A percentile compares a stretch with the other conserved stretches of the same genome.
phyloP scores from a whole-genome alignment of 192 early-diverging fungal species.

The Linnemannia elongata region DNA sequence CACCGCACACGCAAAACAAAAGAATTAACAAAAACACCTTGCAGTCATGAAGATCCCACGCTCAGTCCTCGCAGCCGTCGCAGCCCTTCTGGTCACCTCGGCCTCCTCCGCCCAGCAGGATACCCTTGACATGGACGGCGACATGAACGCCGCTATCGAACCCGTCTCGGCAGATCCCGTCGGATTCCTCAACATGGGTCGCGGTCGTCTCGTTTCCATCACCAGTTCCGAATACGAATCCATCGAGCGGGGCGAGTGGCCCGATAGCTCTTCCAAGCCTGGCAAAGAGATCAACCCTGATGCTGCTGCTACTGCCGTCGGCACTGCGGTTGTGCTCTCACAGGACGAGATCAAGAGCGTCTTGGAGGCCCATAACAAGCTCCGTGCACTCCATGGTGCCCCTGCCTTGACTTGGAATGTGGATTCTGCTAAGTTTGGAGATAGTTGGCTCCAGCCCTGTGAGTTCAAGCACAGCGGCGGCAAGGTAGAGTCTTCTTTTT shows the following conservation, averaged over 20 bases:
- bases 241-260: neutral
- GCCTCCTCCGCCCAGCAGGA: neutral
- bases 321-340: neutral
- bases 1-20: too few species aligned
- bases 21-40: neutral
- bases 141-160: neutral
- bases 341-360: constrained; percentile 12
- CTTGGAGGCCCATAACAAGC: constrained; percentile 38
- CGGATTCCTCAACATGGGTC: neutral
- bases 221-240: constrained; percentile 10
- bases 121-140: neutral
- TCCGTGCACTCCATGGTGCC: constrained; percentile 36
- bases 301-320: neutral
- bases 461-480: constrained; percentile 48
- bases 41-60: neutral
- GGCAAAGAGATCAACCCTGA: neutral
- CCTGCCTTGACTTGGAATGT: constrained; percentile 46
- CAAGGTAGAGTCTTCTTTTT: neutral
- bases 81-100: neutral
- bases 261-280: neutral
- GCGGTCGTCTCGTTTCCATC: neutral
- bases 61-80: neutral
- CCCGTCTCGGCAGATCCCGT: neutral
- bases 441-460: constrained; percentile 40
- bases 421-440: constrained; percentile 39